These are phyloP conservation scores for Aspergillus affinis DNA, from an alignment of 495 filamentous ascomycete genomes.

Conservation along the genomic window DNA sequence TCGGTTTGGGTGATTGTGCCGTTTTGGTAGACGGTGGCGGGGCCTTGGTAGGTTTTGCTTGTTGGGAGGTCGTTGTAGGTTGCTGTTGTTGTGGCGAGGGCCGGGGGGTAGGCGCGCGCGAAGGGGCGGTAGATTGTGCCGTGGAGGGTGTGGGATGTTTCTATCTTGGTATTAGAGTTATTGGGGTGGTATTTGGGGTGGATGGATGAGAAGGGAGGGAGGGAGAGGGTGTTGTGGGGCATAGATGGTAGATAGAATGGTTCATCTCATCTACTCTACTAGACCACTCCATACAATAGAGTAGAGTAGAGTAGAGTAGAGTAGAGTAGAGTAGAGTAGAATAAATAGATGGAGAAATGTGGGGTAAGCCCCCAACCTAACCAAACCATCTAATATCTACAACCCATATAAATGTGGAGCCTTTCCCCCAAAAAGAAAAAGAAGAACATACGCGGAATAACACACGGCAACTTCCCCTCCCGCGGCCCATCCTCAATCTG, in stretches of 20 bases:
- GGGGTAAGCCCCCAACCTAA: no score
- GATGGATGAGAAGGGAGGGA: neutral
- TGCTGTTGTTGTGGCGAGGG: neutral
- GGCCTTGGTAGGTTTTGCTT: neutral
- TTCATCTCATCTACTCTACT: no score
- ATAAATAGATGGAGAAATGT: no score
- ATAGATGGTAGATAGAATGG: neutral
- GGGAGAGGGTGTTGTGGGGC: no score
- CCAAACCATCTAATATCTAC: no score
- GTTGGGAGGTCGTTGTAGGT: neutral
- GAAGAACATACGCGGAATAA: neutral
- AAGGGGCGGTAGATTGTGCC: conserved; percentile 27
- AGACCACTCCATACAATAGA: no score
- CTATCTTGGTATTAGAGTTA: conserved; percentile 3
- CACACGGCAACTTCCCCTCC: neutral
- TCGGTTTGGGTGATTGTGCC: conserved; percentile 10
- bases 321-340: no score
- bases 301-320: no score
- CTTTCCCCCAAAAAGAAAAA: no score
- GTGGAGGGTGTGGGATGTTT: conserved; percentile 21
- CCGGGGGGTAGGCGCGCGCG: conserved; percentile 18
- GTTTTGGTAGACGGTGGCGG: conserved; percentile 3
- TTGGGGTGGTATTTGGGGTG: conserved; percentile 5
- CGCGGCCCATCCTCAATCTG: neutral
- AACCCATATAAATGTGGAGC: no score